Conservation (phyloP, 441 rosid genomes). For the Arabidopsis lyrata region DNA sequence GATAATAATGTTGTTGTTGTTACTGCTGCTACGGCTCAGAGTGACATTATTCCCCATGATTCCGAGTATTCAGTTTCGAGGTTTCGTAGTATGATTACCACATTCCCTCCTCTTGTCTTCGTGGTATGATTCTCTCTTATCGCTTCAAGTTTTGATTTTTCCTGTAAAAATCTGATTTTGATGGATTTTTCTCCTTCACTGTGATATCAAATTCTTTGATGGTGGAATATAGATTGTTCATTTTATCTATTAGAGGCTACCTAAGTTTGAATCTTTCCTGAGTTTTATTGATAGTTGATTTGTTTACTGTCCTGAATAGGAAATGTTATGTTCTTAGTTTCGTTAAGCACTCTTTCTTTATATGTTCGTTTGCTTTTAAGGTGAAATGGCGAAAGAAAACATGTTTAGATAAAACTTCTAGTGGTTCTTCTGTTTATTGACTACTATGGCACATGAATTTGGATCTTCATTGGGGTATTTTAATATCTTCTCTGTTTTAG, state of each 20-base stretch:
- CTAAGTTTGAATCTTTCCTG: neutral
- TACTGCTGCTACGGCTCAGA: conserved; percentile 23
- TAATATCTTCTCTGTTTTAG: conserved; percentile 45
- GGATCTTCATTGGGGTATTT: neutral
- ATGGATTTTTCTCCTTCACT: conserved; percentile 12
- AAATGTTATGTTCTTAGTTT: neutral
- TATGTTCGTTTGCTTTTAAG: neutral
- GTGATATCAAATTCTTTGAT: neutral
- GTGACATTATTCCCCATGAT: conserved; percentile 13
- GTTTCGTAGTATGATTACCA: conserved; percentile 52
- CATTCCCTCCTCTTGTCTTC: conserved; percentile 67
- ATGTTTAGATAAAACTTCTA: neutral
- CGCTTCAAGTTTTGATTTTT: conserved; percentile 8
- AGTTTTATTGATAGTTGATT: conserved; percentile 12
- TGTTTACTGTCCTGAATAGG: conserved; percentile 5
- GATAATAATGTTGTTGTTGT: conserved; percentile 23
- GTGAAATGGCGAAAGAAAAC: neutral
- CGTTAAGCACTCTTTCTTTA: neutral
- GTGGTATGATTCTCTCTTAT: conserved; percentile 50
- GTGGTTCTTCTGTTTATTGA: neutral
- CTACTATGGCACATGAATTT: neutral
- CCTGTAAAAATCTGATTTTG: neutral
- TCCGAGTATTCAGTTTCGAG: conserved; percentile 43
- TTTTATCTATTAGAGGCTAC: neutral
- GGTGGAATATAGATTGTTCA: neutral